Evolutionary conservation across 2,329 filamentous ascomycete species (phyloP).

Genomic region (Penicillium glabrum): DNA sequence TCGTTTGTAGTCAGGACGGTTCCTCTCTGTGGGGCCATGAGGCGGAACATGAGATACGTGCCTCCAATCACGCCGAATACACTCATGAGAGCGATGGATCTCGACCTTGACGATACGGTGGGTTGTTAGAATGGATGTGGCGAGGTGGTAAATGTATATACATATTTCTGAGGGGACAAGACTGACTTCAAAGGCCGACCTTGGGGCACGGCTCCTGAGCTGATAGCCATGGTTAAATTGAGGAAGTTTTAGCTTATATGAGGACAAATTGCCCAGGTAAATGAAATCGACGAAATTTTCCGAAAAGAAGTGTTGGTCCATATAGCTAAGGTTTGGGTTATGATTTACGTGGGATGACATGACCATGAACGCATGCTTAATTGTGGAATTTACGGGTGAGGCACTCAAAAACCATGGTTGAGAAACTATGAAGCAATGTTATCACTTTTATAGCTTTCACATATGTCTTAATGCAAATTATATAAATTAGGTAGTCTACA

Average conservation of each 20-base stretch:
- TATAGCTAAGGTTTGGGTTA: neutral
- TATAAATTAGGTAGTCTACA: no score
- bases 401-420: neutral
- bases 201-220: neutral
- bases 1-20: constrained; percentile 12
- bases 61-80: constrained; percentile 21
- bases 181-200: constrained; percentile 7
- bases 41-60: constrained; percentile 19
- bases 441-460: no score
- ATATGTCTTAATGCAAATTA: no score
- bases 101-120: constrained; percentile 11
- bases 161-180: neutral
- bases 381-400: neutral
- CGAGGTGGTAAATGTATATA: neutral
- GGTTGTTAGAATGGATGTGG: neutral
- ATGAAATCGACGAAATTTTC: no score
- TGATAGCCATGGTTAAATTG: neutral
- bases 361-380: neutral
- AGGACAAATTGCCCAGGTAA: no score
- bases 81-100: constrained; percentile 22
- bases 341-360: neutral
- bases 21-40: constrained; percentile 15
- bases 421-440: neutral
- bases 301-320: neutral
- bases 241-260: no score